Conservation (phyloP, 257 asterid species). For the Penstemon barbatus region DNA sequence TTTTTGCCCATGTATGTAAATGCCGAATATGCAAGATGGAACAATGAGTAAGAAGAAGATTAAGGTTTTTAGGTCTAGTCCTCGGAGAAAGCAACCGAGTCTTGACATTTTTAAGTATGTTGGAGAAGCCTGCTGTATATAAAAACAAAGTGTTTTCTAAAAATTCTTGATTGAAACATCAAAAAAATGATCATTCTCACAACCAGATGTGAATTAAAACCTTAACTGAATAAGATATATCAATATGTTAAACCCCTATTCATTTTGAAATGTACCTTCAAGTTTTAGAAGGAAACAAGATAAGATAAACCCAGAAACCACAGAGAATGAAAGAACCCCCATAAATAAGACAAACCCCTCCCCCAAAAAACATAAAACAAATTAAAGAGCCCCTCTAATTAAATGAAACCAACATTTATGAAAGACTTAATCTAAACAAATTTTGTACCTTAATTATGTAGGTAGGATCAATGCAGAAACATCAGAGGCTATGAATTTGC, state of each 20-base stretch:
- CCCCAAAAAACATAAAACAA: constrained; percentile 1
- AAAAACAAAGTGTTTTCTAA: constrained; percentile 10
- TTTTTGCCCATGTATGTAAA: constrained; percentile 46
- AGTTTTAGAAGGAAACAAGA: constrained; percentile 13
- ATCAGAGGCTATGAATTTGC: not conserved
- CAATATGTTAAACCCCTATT: not conserved
- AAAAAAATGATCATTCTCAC: constrained; percentile 7
- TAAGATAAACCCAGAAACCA: not conserved
- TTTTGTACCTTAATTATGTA: not conserved
- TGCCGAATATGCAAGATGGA: constrained; percentile 31
- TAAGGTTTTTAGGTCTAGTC: constrained; percentile 35
- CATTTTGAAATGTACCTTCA: not conserved
- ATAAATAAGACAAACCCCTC: not conserved
- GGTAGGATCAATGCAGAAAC: constrained; percentile 13
- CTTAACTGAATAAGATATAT: not conserved
- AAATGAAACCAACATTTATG: not conserved
- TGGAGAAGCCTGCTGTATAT: constrained; percentile 30
- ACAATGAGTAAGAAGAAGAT: constrained; percentile 34
- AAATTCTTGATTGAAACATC: constrained; percentile 15
- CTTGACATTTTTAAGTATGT: constrained; percentile 34
- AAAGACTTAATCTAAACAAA: not conserved
- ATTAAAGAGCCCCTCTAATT: not conserved
- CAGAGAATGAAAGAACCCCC: constrained; percentile 3
- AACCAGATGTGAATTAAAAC: not conserved
- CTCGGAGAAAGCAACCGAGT: constrained; percentile 39